Conservation (phyloP, 129 eudicot genomes). For the Smallanthus sonchifolius region DNA sequence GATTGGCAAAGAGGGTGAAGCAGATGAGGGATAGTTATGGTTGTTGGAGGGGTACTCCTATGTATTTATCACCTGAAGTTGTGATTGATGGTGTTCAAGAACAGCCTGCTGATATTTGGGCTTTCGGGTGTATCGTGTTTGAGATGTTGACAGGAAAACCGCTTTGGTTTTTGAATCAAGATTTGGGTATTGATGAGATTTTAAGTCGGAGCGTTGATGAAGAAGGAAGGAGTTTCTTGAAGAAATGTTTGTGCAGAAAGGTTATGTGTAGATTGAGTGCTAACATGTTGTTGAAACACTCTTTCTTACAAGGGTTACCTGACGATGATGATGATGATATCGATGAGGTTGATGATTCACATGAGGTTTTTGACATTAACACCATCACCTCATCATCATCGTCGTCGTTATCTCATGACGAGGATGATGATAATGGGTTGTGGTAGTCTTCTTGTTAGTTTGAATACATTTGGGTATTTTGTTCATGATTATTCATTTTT, state of each 20-base stretch:
- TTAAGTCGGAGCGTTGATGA: constrained; percentile 39
- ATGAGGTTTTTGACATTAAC: constrained; percentile 38
- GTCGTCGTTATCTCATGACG: background rate
- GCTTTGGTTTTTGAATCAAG: constrained; percentile 34
- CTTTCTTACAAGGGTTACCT: constrained; percentile 41
- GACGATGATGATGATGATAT: constrained; percentile 30
- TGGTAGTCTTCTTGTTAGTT: constrained; percentile 14
- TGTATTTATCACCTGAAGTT: constrained; percentile 67
- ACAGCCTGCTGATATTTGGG: constrained; percentile 66
- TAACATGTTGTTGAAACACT: constrained; percentile 54
- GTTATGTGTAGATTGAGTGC: constrained; percentile 54
- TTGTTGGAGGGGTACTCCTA: constrained; percentile 47
- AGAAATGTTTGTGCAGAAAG: constrained; percentile 61
- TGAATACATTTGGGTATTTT: too few species aligned
- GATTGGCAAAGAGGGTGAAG: constrained; percentile 57
- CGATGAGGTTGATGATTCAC: constrained; percentile 19
- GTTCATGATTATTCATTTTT: too few species aligned
- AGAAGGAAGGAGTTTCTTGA: constrained; percentile 56
- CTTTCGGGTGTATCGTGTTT: constrained; percentile 62
- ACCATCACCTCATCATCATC: constrained; percentile 21
- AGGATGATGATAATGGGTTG: constrained; percentile 28
- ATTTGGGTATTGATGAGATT: constrained; percentile 34
- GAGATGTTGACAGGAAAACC: constrained; percentile 78
- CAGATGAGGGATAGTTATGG: constrained; percentile 34
- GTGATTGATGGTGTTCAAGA: constrained; percentile 47